Evolutionary conservation across 805 yeast species (phyloP), one percentile per base, ranked within the genome.

Genomic region (Nakazawaea anatomiae): DNA sequence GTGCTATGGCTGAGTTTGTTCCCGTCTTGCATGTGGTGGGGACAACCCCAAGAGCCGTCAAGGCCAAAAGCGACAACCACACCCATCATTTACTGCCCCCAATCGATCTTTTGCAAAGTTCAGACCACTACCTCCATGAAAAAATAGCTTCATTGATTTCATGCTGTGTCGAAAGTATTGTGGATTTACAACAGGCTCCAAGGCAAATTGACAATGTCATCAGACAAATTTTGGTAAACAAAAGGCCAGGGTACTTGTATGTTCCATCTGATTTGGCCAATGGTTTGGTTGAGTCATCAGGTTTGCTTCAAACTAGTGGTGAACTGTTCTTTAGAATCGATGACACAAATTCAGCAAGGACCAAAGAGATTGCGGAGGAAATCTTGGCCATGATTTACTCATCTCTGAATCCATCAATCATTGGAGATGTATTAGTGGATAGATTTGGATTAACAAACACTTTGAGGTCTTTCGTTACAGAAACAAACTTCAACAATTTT

Each of bases 1-100:
- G 96, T 46, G 80, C 96, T 0, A 85, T 77, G 69, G 86, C 96
- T 35, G 97, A 89, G 68, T 79, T 74, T 57, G 84, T 85, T 42
- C 94, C 94, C 6, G 70, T 89, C 2, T 71, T 89, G 52, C 96
- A 89, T 67, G 83, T 90, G 56, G 96, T 90, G 14, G 97, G 97
- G 39, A 82, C 88, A 53, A 82, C 89, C 6, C 71, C 79, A n/a
- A 65, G 69, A 27, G 46, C 34, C 8, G 57, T 47, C 14, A 65
- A 65, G 40, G 25, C 14, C 1, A 28, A 28, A 5, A 6, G 31
- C 1, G 62, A 65, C 10, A 61, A 61, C 25, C 71, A 74, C 51
- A 60, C 72, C 51, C 92, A 85, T 61, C 91, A 85, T 61, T 69
- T 84, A 60, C 74, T 85, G 39, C 86, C 83, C 40, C 67, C 70